phyloP scores from a whole-genome alignment of 805 yeast species.

The Candida tallmaniae region DNA sequence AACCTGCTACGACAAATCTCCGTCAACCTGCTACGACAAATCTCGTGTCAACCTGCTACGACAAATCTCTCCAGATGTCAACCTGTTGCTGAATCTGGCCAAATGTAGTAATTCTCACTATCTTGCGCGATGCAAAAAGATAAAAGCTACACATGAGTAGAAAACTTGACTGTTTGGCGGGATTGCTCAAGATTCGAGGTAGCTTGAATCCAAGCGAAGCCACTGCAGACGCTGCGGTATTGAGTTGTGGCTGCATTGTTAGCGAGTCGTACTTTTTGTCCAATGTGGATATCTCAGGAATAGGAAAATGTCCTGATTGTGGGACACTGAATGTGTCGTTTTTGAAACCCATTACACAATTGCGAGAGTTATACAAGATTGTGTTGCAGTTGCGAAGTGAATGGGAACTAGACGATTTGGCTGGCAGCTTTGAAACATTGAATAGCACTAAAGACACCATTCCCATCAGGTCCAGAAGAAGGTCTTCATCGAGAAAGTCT shows the following conservation, averaged over 20 bases:
- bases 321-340: slow-evolving; percentile 11
- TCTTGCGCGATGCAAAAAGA: too few species aligned
- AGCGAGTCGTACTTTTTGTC: slow-evolving; percentile 27
- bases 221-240: slow-evolving; percentile 29
- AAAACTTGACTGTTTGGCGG: slow-evolving; percentile 11
- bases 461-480: slow-evolving; percentile 9
- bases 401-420: too few species aligned
- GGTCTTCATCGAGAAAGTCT: slow-evolving; percentile 22
- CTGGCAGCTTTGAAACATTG: neutral
- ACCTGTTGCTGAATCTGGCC: too few species aligned
- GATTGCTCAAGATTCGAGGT: slow-evolving; percentile 10
- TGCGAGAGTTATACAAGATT: slow-evolving; percentile 28
- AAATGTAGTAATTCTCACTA: too few species aligned
- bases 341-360: slow-evolving; percentile 26
- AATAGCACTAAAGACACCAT: too few species aligned
- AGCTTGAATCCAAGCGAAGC: slow-evolving; percentile 8
- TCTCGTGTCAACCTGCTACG: too few species aligned
- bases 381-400: slow-evolving; percentile 9
- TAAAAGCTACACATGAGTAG: neutral
- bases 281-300: slow-evolving; percentile 6
- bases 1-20: too few species aligned
- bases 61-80: too few species aligned
- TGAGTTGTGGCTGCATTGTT: slow-evolving; percentile 39
- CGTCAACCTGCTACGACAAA: too few species aligned
- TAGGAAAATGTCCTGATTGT: slow-evolving; percentile 23